phyloP scores from a whole-genome alignment of 352 stramenopile species.

The Pythium volutum region DNA sequence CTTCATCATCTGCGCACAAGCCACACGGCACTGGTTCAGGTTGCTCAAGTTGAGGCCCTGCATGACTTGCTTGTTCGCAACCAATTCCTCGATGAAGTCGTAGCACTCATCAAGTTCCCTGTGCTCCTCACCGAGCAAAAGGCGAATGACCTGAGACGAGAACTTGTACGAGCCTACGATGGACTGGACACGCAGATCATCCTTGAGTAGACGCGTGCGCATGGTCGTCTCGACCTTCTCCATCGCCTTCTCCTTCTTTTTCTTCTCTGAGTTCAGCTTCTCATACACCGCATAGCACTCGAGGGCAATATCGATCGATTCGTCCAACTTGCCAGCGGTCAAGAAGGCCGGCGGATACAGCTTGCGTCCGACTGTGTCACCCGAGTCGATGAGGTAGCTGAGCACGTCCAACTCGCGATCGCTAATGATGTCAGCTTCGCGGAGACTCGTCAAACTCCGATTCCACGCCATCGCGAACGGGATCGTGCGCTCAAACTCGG shows the following conservation, averaged over 20 bases:
- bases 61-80: constrained; percentile 63
- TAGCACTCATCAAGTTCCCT: constrained; percentile 82
- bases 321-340: constrained; percentile 82
- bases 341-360: constrained; percentile 85
- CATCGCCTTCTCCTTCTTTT: constrained; percentile 86
- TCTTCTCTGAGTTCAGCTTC: constrained; percentile 83
- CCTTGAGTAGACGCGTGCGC: constrained; percentile 80
- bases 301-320: constrained; percentile 83
- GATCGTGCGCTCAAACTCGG: constrained; percentile 83
- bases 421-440: constrained; percentile 80
- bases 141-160: constrained; percentile 74
- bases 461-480: constrained; percentile 89
- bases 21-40: constrained; percentile 67
- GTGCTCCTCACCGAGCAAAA: constrained; percentile 82
- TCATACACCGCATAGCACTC: constrained; percentile 80
- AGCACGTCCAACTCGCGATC: constrained; percentile 84
- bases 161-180: constrained; percentile 87
- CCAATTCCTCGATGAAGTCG: constrained; percentile 86
- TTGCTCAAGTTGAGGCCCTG: constrained; percentile 82
- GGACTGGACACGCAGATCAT: constrained; percentile 80
- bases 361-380: constrained; percentile 67
- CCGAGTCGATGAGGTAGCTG: constrained; percentile 85
- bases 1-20: constrained; percentile 81
- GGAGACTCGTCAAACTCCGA: constrained; percentile 65
- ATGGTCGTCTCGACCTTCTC: constrained; percentile 88